Base-by-base conservation (phyloP, 306 rosid species). In the Quercus suber region DNA sequence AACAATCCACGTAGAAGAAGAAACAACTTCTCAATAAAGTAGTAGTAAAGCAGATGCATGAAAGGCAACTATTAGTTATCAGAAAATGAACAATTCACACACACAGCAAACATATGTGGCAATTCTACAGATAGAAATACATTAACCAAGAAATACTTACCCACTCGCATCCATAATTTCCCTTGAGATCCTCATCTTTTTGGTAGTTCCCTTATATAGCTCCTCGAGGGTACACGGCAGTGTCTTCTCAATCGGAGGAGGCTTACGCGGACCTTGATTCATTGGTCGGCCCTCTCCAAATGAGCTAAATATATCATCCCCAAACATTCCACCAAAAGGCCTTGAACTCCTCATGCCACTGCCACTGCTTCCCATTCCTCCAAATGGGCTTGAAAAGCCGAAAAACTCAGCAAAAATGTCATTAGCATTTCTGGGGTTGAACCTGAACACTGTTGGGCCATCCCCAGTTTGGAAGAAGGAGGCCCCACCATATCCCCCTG, bases 161-260 rank as follows among this genome's bases (percentile, higher is more conserved):
- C 98, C 97, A 76, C 93, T 94, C 5, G 94, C 88, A 87, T 92
- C 96, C 1, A 88, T 84, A 82, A 94, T 88, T 75, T 84, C 91
- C 67, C 97, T 86, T 9, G 97, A 91, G 80, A 93, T 90, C 78
- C 90, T 93, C 98, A 93, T 90, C 88, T 89, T 91, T 78, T 86
- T 91, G n/a, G 92, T 89, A 45, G 89, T 90, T 1, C 97, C 98
- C 77, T 88, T 93, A 25, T 86, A 93, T 27, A 93, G 93, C 69
- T 93, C 97, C 81, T 93, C 97, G 74, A 93, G 92, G 85, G 84
- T 89, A 83, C 97, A 94, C 0, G 93, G 89, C 56, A 93, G 58
- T 25, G 82, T 84, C 3, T 52, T 89, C 82, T 93, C 95, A 12
- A 91, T 89, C 0, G 95, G 87, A 73, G 90, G 49, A 12, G 93